Evolutionary conservation across 2,329 filamentous ascomycete species (phyloP).

Genomic region (Trichophyton simii): DNA sequence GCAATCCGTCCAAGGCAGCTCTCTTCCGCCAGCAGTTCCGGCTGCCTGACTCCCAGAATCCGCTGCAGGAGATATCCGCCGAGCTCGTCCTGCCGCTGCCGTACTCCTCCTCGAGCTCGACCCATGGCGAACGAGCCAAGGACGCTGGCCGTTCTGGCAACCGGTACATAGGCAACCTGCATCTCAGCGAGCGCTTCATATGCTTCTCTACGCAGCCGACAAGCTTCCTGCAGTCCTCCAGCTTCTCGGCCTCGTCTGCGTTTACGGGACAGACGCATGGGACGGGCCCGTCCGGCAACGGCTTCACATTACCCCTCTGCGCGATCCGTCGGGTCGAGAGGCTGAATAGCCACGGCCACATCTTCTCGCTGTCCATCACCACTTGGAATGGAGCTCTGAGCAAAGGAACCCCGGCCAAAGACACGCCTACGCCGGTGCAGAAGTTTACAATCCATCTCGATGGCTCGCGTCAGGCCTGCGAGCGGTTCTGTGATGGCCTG

Average conservation of each 20-base stretch:
- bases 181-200: slow-evolving; percentile 85
- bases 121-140: slow-evolving; percentile 49
- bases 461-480: slow-evolving; percentile 76
- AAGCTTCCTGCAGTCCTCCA: slow-evolving; percentile 72
- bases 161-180: slow-evolving; percentile 83
- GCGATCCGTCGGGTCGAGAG: slow-evolving; percentile 85
- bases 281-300: slow-evolving; percentile 83
- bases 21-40: slow-evolving; percentile 96
- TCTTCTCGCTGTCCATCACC: slow-evolving; percentile 86
- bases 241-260: slow-evolving; percentile 61
- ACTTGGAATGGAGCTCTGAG: slow-evolving; percentile 69
- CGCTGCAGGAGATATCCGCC: slow-evolving; percentile 89
- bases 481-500: slow-evolving; percentile 89
- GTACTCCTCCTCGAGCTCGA: slow-evolving; percentile 38
- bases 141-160: slow-evolving; percentile 54
- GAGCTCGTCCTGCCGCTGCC: slow-evolving; percentile 77
- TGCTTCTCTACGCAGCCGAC: slow-evolving; percentile 93
- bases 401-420: slow-evolving; percentile 29
- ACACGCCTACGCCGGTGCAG: slow-evolving; percentile 49
- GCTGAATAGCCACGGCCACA: slow-evolving; percentile 79
- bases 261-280: slow-evolving; percentile 92
- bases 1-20: slow-evolving; percentile 76
- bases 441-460: slow-evolving; percentile 85
- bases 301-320: slow-evolving; percentile 86
- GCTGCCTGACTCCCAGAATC: slow-evolving; percentile 80